phyloP scores from a whole-genome alignment of 2,329 filamentous ascomycete species.

The Ophioceras dolichostomum region DNA sequence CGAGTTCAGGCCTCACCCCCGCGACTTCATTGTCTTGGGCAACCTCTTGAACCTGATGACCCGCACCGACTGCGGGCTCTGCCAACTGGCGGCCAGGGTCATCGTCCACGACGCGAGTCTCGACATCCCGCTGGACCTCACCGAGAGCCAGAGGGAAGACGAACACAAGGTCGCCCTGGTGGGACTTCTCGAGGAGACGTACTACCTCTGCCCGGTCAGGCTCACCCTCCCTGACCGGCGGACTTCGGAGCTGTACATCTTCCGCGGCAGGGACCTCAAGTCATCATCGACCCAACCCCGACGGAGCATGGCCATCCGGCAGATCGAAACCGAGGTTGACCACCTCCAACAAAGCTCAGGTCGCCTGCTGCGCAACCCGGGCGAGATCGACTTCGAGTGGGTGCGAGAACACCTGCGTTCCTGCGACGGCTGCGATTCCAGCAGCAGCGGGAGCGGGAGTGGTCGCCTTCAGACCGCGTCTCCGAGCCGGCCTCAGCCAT shows the following conservation, averaged over 20 bases:
- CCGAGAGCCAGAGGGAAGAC: background rate
- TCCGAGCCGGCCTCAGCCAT: background rate
- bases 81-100: constrained; percentile 1
- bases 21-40: constrained; percentile 1
- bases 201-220: background rate
- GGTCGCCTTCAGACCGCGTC: background rate
- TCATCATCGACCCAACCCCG: background rate
- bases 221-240: no score
- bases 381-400: constrained; percentile 3
- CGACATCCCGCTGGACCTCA: background rate
- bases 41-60: constrained; percentile 1
- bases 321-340: background rate
- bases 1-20: background rate
- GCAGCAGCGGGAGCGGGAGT: no score
- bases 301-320: constrained; percentile 3
- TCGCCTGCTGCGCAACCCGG: background rate
- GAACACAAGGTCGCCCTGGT: background rate
- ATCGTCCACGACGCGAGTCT: constrained; percentile 1
- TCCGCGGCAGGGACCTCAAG: background rate
- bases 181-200: constrained; percentile 1
- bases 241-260: constrained; percentile 1
- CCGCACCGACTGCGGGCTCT: background rate
- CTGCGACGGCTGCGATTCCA: background rate
- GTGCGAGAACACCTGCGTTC: constrained; percentile 1
- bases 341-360: background rate